Percentiles rank a stretch among this genome's conserved stretches.
phyloP scores from a whole-genome alignment of 345 rosid genomes.

The Orychophragmus violaceus region DNA sequence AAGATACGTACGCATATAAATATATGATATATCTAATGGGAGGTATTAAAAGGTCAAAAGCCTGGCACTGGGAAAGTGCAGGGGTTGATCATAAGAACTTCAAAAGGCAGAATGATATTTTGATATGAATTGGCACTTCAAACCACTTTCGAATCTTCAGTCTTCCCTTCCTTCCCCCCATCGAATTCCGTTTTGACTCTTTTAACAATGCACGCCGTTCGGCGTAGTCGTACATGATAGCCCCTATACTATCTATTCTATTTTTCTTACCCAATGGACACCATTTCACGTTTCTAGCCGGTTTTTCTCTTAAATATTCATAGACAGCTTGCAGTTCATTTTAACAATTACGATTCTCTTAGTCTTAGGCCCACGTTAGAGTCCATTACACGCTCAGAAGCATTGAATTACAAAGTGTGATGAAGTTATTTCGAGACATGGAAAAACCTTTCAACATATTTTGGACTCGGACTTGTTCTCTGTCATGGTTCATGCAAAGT shows the following conservation, averaged over 20 bases:
- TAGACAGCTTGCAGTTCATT: neutral
- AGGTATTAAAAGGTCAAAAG: slow-evolving; percentile 12
- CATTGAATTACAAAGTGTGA: neutral
- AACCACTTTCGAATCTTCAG: slow-evolving; percentile 17
- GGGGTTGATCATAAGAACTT: slow-evolving; percentile 22
- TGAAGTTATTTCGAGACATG: neutral
- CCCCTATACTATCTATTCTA: neutral
- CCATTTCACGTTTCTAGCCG: slow-evolving; percentile 6
- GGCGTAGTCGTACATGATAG: slow-evolving; percentile 6
- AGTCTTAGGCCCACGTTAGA: slow-evolving; percentile 10
- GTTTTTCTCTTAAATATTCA: neutral
- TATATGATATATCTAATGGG: neutral
- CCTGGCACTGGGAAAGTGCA: slow-evolving; percentile 15
- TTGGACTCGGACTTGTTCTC: neutral
- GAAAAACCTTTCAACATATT: neutral
- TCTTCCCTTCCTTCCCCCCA: slow-evolving; percentile 14
- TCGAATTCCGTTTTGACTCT: slow-evolving; percentile 27
- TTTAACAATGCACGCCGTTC: slow-evolving; percentile 26
- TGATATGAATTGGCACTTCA: slow-evolving; percentile 27
- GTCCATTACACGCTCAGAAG: neutral
- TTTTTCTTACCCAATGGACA: neutral
- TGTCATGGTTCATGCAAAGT: neutral
- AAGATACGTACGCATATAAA: neutral
- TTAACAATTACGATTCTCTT: neutral
- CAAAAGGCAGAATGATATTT: slow-evolving; percentile 17